These are phyloP conservation scores for Triticum aestivum DNA, from an alignment of 176 grass and related monocot species.

Conservation along the genomic window DNA sequence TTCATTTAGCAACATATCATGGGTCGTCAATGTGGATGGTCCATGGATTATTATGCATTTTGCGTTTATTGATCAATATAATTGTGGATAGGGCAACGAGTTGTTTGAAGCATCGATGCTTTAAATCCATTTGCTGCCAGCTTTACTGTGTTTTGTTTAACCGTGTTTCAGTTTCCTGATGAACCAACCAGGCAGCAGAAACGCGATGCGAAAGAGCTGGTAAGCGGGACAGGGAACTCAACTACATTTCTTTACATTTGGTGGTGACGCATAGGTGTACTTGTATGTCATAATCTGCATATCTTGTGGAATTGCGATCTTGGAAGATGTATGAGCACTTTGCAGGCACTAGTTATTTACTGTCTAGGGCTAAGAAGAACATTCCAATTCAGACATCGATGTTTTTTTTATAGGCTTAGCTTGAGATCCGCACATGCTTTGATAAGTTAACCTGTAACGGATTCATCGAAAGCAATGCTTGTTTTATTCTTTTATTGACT, in stretches of 20 bases:
- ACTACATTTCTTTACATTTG: neutral
- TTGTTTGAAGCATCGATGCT: neutral
- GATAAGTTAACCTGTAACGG: neutral
- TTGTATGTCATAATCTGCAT: neutral
- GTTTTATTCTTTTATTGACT: neutral
- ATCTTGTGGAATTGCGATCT: neutral
- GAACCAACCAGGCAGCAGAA: constrained; percentile 86
- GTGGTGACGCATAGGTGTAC: neutral
- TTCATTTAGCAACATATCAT: neutral
- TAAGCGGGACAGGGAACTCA: constrained; percentile 25
- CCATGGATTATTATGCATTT: neutral
- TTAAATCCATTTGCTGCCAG: neutral
- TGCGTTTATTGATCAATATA: neutral
- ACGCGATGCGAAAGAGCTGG: constrained; percentile 86
- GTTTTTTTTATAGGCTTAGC: neutral
- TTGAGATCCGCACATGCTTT: neutral
- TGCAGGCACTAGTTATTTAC: neutral
- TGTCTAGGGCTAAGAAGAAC: neutral
- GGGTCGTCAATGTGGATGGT: neutral
- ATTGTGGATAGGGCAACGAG: neutral
- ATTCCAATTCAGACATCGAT: neutral
- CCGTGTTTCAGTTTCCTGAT: constrained; percentile 76
- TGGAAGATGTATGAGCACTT: neutral
- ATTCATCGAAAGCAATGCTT: neutral
- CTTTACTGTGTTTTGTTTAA: neutral